A percentile compares a stretch with the other conserved stretches of the same genome.
phyloP scores from a whole-genome alignment of 495 filamentous ascomycete genomes.

The Hyaloscypha hepaticicola region DNA sequence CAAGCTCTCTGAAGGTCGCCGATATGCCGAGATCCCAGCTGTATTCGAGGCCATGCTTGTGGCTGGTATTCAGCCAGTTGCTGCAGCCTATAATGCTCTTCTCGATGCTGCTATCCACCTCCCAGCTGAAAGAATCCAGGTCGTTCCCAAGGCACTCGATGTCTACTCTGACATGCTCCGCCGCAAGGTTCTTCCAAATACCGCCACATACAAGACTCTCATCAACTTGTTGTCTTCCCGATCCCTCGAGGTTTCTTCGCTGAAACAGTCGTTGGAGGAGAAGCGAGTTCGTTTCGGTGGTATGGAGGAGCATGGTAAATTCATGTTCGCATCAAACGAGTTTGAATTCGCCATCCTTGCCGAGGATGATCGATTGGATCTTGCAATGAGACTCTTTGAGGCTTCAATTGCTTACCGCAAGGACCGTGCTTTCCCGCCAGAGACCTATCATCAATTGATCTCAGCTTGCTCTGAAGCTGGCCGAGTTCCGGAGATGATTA shows the following conservation, averaged over 20 bases:
- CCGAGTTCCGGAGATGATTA: conserved; percentile 81
- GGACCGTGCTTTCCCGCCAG: conserved; percentile 58
- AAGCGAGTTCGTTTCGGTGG: conserved; percentile 78
- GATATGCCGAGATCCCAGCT: conserved; percentile 82
- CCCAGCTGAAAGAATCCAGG: conserved; percentile 67
- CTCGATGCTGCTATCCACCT: conserved; percentile 78
- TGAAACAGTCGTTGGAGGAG: conserved; percentile 70
- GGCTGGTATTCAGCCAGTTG: conserved; percentile 72
- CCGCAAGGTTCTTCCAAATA: conserved; percentile 76
- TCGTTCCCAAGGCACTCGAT: conserved; percentile 86
- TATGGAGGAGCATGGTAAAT: conserved; percentile 81
- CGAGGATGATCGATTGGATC: conserved; percentile 80
- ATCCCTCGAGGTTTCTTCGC: conserved; percentile 66
- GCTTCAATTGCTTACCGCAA: conserved; percentile 57
- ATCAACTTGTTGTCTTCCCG: conserved; percentile 77
- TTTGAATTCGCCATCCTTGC: conserved; percentile 76
- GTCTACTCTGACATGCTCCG: conserved; percentile 96
- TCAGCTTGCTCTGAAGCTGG: conserved; percentile 79
- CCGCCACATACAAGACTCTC: conserved; percentile 80
- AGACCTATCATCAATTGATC: conserved; percentile 79
- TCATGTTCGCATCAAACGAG: conserved; percentile 86
- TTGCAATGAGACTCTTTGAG: conserved; percentile 83
- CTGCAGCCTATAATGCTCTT: conserved; percentile 86
- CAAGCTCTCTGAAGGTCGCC: conserved; percentile 62
- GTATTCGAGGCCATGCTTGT: conserved; percentile 84